Evolutionary conservation across 2,329 filamentous ascomycete species (phyloP), one percentile per base, ranked within the genome.

Genomic region (Aspergillus novoparasiticus): DNA sequence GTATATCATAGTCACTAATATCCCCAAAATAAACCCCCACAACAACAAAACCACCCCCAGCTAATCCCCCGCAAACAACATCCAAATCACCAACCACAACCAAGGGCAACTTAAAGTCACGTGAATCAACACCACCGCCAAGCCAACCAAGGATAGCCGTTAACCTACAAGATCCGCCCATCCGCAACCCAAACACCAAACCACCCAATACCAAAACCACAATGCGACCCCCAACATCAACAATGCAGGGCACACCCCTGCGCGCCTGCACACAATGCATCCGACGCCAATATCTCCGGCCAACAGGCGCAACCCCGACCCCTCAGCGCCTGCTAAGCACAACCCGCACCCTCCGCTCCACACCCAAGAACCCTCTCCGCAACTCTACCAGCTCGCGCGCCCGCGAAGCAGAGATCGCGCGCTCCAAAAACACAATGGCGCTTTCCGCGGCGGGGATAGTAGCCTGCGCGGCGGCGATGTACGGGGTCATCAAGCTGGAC

Each of bases 401-500:
- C 48, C 58, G 56, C 58, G 61, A 71, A 16, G 63, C 74, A 26
- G 69, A 75, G 19, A 57, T 73, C 64, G 70, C 70, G 5, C 69
- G 71, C 48, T 72, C 71, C 56, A 72, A 71, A 34, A 74, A 74
- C 11, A 75, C 74, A 14, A 74, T 80, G 46, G 59, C 66, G 2
- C 57, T 75, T 11, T 78, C 78, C 1, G 76, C 71, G 0, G 73
- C 67, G 0, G 80, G 80, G 2, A 80, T 82, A 8, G 73, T 73
- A 0, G 68, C 71, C 6, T 80, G 77, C 59, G 78, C 75, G 10
- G 69, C 74, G 3, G 77, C 76, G 26, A 80, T 81, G 72, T 80
- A 79, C 55, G 78, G 74, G 10, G 72, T 77, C 10, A 77, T 82
- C 61, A 74, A 75, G 59, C 66, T 73, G 36, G 76, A 79, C 50